These are phyloP conservation scores for Colletotrichum falcatum DNA, from an alignment of 2,329 filamentous ascomycete species.

Conservation along the genomic window DNA sequence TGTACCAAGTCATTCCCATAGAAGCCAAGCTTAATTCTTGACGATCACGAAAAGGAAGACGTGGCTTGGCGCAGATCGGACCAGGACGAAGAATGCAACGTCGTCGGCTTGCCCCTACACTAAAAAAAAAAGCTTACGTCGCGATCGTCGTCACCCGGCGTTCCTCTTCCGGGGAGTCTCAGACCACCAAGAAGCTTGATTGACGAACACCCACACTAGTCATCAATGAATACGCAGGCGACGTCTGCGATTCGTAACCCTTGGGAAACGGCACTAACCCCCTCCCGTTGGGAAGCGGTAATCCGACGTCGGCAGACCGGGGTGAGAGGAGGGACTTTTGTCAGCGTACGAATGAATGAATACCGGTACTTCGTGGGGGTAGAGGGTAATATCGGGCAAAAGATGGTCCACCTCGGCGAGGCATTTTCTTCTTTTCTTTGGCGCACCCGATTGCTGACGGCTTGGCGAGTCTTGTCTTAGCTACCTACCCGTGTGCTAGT, in stretches of 20 bases:
- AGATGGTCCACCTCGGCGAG: slow-evolving; percentile 17
- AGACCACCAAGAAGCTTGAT: slow-evolving; percentile 28
- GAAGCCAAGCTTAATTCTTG: neutral
- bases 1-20: neutral
- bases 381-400: slow-evolving; percentile 34
- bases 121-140: slow-evolving; percentile 32
- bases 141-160: slow-evolving; percentile 37
- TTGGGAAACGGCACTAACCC: neutral
- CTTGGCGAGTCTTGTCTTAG: too few relatives aligned
- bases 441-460: neutral
- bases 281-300: slow-evolving; percentile 18
- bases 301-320: slow-evolving; percentile 16
- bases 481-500: too few relatives aligned
- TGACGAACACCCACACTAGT: slow-evolving; percentile 1
- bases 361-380: too few relatives aligned
- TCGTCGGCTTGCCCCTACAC: neutral
- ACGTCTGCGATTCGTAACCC: slow-evolving; percentile 33
- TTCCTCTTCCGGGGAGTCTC: neutral
- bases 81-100: neutral
- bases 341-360: slow-evolving; percentile 8
- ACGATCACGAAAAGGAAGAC: neutral
- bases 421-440: too few relatives aligned
- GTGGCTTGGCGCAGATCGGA: slow-evolving; percentile 11
- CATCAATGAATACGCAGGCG: slow-evolving; percentile 12
- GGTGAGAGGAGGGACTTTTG: slow-evolving; percentile 28